Evolutionary conservation across 495 filamentous ascomycete species (phyloP).

Genomic region (Mytilinidion resinicola): DNA sequence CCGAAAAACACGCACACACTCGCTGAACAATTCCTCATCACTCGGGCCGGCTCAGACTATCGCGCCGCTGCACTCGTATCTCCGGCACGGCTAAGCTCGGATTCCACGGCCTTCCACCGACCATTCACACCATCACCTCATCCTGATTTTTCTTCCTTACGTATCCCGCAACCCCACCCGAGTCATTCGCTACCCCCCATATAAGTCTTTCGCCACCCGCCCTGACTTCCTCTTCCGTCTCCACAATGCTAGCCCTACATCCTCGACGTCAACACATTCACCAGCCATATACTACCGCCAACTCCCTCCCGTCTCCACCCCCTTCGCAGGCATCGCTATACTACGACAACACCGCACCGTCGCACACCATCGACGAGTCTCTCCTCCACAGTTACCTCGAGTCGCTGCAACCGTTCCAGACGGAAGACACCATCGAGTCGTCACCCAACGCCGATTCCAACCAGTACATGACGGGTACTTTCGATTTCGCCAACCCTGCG

Average conservation of each 20-base stretch:
- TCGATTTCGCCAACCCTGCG: conserved; percentile 24
- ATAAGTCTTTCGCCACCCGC: conserved; percentile 26
- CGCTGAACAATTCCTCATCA: conserved; percentile 1
- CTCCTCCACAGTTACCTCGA: conserved; percentile 26
- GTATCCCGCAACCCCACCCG: conserved; percentile 8
- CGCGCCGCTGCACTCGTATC: not conserved
- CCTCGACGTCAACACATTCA: conserved; percentile 25
- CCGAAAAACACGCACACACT: not conserved
- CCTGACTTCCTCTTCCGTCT: conserved; percentile 12
- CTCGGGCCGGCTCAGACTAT: not conserved
- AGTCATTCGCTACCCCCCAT: conserved; percentile 15
- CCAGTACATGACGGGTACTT: conserved; percentile 27
- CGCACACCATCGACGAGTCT: conserved; percentile 20
- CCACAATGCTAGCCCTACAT: conserved; percentile 25
- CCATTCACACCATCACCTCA: conserved; percentile 23
- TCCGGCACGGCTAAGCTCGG: conserved; percentile 1
- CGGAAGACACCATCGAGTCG: conserved; percentile 8
- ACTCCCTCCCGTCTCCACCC: conserved; percentile 21
- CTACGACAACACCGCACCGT: conserved; percentile 12
- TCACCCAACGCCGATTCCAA: conserved; percentile 8
- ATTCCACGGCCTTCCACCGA: conserved; percentile 22
- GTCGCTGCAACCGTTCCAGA: conserved; percentile 20
- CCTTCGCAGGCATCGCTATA: conserved; percentile 4
- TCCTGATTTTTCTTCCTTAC: conserved; percentile 6
- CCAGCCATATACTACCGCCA: not conserved